Percentiles rank a stretch among this genome's conserved stretches.
Evolutionary conservation across 306 rosid genomes (phyloP).

Genomic region (Cucumis melo): DNA sequence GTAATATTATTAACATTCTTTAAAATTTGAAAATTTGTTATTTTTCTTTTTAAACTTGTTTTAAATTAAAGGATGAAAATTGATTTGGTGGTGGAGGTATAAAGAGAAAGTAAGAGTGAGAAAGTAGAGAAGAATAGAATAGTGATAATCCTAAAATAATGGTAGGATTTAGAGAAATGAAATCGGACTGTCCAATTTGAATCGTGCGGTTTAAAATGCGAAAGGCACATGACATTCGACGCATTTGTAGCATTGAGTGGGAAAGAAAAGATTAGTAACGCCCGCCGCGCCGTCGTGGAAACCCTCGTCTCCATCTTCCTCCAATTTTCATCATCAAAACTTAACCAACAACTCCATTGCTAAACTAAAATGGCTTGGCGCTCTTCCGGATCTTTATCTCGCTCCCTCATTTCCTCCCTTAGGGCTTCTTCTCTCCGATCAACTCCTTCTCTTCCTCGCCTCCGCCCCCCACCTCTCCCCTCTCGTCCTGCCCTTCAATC

Average conservation of each 20-base stretch:
- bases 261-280: neutral
- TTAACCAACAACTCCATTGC: neutral
- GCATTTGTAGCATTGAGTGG: neutral
- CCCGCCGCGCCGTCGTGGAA: neutral
- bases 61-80: no score
- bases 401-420: slow-evolving; percentile 51
- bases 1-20: no score
- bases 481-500: slow-evolving; percentile 57
- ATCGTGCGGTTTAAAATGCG: neutral
- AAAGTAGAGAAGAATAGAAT: no score
- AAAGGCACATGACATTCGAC: neutral
- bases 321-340: neutral
- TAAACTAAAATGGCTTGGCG: slow-evolving; percentile 47
- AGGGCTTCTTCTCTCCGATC: slow-evolving; percentile 56
- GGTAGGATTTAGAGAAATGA: no score
- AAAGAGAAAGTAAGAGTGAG: no score
- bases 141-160: no score
- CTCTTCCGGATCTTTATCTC: slow-evolving; percentile 60
- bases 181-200: neutral
- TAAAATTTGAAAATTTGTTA: no score
- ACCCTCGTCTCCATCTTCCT: slow-evolving; percentile 15
- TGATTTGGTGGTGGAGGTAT: no score
- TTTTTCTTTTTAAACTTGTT: no score
- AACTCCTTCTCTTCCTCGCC: slow-evolving; percentile 43
- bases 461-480: slow-evolving; percentile 44